Conservation (phyloP, 2,329 filamentous ascomycete species). For the Blumeria graminis region DNA sequence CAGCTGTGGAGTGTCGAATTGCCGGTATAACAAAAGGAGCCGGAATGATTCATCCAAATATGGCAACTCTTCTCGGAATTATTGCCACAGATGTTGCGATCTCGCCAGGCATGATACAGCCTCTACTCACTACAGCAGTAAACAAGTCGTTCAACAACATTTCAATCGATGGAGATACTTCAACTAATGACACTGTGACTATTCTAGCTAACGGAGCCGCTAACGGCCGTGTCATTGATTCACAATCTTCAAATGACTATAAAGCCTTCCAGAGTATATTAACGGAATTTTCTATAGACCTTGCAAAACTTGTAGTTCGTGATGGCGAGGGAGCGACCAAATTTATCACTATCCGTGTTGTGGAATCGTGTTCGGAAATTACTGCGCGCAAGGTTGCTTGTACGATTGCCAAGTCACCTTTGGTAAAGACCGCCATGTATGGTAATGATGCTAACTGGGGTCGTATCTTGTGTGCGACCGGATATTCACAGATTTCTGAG, state of each 20-base stretch:
- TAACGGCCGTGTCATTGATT: constrained; percentile 39
- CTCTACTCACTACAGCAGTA: constrained; percentile 48
- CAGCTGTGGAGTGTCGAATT: constrained; percentile 52
- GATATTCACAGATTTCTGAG: constrained; percentile 45
- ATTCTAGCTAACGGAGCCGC: constrained; percentile 90
- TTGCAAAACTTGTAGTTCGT: constrained; percentile 81
- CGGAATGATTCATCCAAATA: constrained; percentile 98
- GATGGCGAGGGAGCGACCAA: constrained; percentile 97
- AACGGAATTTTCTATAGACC: constrained; percentile 53
- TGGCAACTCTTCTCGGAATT: constrained; percentile 84
- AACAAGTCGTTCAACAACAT: constrained; percentile 88
- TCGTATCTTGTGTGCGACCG: constrained; percentile 81
- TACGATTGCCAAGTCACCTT: constrained; percentile 69
- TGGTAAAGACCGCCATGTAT: constrained; percentile 94
- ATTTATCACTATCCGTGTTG: constrained; percentile 80
- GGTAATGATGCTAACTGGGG: constrained; percentile 98
- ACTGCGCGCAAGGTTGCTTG: constrained; percentile 61
- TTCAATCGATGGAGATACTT: constrained; percentile 89
- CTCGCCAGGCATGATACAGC: constrained; percentile 37
- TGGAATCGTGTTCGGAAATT: constrained; percentile 41
- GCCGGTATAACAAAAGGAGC: constrained; percentile 95
- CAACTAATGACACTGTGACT: constrained; percentile 88
- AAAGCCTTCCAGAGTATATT: constrained; percentile 45
- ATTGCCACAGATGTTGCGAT: constrained; percentile 81
- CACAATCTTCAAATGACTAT: constrained; percentile 35